A percentile compares a stretch with the other conserved stretches of the same genome.
These are phyloP conservation scores for Pythium grandisporangium DNA, from an alignment of 352 stramenopile species.

Conservation along the genomic window DNA sequence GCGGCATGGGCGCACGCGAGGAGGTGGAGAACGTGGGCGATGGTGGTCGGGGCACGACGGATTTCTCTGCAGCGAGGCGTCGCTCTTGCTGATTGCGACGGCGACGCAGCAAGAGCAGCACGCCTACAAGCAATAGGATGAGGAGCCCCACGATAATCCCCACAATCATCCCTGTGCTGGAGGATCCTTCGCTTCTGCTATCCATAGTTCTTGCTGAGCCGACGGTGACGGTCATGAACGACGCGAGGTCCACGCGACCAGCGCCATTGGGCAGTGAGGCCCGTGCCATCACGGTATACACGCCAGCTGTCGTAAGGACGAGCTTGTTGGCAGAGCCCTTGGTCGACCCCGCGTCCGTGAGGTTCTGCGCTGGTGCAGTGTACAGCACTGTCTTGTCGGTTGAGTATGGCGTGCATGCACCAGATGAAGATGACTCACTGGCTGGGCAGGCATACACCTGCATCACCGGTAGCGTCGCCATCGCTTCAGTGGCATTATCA, in stretches of 20 bases:
- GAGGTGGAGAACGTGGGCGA: too few species aligned
- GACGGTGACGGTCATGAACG: constrained; percentile 26
- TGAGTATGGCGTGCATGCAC: constrained; percentile 34
- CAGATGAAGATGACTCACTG: too few species aligned
- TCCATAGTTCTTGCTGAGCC: constrained; percentile 5
- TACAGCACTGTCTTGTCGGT: constrained; percentile 21
- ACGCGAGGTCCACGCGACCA: constrained; percentile 27
- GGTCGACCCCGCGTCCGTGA: constrained; percentile 13
- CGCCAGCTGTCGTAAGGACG: constrained; percentile 24
- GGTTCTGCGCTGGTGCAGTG: constrained; percentile 20
- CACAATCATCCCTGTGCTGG: constrained; percentile 22
- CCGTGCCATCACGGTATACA: constrained; percentile 37
- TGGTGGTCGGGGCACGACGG: too few species aligned
- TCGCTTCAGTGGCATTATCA: constrained; percentile 14
- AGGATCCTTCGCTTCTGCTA: constrained; percentile 13
- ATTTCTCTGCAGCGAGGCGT: too few species aligned
- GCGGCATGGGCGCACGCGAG: too few species aligned
- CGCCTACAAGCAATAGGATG: constrained; percentile 16
- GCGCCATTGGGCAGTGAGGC: constrained; percentile 32
- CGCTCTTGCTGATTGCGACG: too few species aligned
- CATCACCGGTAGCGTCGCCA: constrained; percentile 28
- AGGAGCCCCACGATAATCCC: constrained; percentile 13
- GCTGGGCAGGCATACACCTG: constrained; percentile 36
- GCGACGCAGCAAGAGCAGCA: too few species aligned
- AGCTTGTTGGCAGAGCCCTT: constrained; percentile 16